A percentile compares a stretch with the other conserved stretches of the same genome.
Conservation (phyloP, 106 monocot species). For the Agapanthus africanus region DNA sequence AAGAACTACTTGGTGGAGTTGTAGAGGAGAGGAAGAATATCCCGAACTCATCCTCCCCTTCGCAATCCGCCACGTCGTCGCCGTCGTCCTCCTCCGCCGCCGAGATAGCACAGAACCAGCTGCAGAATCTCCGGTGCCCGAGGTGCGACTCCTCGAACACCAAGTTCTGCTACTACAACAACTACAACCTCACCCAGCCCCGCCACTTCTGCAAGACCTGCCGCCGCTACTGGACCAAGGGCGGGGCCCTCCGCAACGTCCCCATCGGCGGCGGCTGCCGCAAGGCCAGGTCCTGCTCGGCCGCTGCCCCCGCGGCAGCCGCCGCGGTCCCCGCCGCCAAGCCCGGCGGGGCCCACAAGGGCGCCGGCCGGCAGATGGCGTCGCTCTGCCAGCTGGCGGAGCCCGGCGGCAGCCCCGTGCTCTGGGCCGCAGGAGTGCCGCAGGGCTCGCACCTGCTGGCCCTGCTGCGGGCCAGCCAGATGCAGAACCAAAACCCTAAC, state of each 20-base stretch:
- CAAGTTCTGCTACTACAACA: constrained; percentile 63
- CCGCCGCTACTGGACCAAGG: constrained; percentile 61
- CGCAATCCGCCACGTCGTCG: background rate
- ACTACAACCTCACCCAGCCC: constrained; percentile 57
- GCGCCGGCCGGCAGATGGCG: constrained; percentile 13
- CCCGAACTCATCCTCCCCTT: background rate
- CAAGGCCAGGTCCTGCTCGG: constrained; percentile 19
- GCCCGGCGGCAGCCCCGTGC: constrained; percentile 7
- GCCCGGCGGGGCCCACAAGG: background rate
- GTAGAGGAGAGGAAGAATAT: background rate
- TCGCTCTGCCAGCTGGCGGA: background rate
- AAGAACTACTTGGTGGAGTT: background rate
- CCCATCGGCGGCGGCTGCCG: constrained; percentile 53
- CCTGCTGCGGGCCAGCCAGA: constrained; percentile 16
- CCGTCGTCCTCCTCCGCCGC: background rate
- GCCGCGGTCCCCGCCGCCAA: background rate
- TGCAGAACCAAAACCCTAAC: constrained; percentile 2
- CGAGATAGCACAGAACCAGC: background rate
- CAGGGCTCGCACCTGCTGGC: constrained; percentile 25
- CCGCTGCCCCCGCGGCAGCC: background rate
- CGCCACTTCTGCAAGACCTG: constrained; percentile 59
- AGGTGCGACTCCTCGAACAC: constrained; percentile 51
- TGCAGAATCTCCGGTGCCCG: constrained; percentile 35
- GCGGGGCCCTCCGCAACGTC: constrained; percentile 50
- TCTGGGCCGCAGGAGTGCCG: constrained; percentile 13